Evolutionary conservation across 768 basidiomycete genomes (phyloP), one percentile per base, ranked within the genome.

Genomic region (Porpolomopsis calyptriformis): DNA sequence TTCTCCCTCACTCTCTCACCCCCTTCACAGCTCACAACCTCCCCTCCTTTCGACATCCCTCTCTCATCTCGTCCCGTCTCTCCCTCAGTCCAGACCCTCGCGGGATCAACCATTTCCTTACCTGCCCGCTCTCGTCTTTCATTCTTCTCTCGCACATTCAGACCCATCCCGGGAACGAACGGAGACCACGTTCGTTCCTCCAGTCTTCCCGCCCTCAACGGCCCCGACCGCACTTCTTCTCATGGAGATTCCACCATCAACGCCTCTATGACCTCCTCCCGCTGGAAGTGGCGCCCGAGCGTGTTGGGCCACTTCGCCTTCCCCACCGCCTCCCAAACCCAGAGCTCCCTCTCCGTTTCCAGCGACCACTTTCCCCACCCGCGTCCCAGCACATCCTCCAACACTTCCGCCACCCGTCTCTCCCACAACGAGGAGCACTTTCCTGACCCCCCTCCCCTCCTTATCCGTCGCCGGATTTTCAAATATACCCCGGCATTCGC

Each of bases 221-320:
- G 42, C 9, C 57, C 58, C 44, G 56, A 50, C 25, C 53, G 50
- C 12, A 47, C 45, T 20, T 46, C 53, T 2, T 50, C 44, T 38
- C 50, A 41, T 33, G 46, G 57, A 47, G 39, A 34, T 33, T 49
- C 48, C 37, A 29, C 53, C 39, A 31, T 47, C 53, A 62, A 40
- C 16, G 25, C 25, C 16, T 27, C 41, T 2, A n/a, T 18, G 16
- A 10, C 41, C 1, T 14, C 2, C 24, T 55, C 66, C 9, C 11
- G 4, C 14, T 67, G 74, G 41, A 73, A 64, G 60, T 80, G 76
- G 75, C 70, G 78, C n/a, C 79, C 82, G 9, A 77, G 72, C 50
- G 73, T 85, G 19, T 60, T 82, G 19, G 78, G 76, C 4, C 76
- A 83, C 52, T 84, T 84, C 23, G 69, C 74, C 45, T 54, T 69